These are phyloP conservation scores for Leptographium lundbergii DNA, from an alignment of 2,329 filamentous ascomycete genomes.

Conservation along the genomic window DNA sequence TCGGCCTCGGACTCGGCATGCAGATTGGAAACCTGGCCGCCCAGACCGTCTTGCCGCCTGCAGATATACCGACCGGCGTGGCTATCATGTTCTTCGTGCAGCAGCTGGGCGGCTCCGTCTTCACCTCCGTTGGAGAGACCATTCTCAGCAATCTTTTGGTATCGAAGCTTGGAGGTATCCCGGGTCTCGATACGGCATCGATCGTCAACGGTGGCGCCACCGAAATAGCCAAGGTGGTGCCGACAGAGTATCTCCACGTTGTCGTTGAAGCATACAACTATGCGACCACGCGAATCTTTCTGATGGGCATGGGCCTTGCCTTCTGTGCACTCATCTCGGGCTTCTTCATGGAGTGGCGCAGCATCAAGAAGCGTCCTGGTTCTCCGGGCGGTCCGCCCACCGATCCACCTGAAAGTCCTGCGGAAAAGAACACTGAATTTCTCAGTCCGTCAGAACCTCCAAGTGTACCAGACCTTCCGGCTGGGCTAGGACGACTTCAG, in stretches of 20 bases:
- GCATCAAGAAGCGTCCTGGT: constrained; percentile 40
- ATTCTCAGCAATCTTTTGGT: constrained; percentile 36
- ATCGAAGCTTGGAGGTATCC: constrained; percentile 23
- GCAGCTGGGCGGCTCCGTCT: constrained; percentile 45
- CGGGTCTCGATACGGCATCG: constrained; percentile 26
- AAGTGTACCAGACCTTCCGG: neutral
- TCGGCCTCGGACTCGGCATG: constrained; percentile 46
- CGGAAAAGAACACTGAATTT: neutral
- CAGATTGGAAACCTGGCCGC: constrained; percentile 44
- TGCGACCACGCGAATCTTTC: constrained; percentile 49
- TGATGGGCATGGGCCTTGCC: constrained; percentile 45
- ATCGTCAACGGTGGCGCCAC: constrained; percentile 44
- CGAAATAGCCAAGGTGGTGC: constrained; percentile 41
- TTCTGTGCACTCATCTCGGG: constrained; percentile 43
- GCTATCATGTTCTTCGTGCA: constrained; percentile 45
- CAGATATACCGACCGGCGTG: constrained; percentile 42
- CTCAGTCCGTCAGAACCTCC: neutral
- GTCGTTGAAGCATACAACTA: constrained; percentile 55
- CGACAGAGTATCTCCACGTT: constrained; percentile 30
- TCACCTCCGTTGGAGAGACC: constrained; percentile 43
- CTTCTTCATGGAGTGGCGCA: constrained; percentile 52
- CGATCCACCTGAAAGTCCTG: neutral
- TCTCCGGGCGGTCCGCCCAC: neutral
- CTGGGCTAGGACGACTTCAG: neutral
- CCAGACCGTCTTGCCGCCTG: constrained; percentile 37